Evolutionary conservation across 2,329 filamentous ascomycete genomes (phyloP).

Genomic region (Thermothelomyces thermophilus): DNA sequence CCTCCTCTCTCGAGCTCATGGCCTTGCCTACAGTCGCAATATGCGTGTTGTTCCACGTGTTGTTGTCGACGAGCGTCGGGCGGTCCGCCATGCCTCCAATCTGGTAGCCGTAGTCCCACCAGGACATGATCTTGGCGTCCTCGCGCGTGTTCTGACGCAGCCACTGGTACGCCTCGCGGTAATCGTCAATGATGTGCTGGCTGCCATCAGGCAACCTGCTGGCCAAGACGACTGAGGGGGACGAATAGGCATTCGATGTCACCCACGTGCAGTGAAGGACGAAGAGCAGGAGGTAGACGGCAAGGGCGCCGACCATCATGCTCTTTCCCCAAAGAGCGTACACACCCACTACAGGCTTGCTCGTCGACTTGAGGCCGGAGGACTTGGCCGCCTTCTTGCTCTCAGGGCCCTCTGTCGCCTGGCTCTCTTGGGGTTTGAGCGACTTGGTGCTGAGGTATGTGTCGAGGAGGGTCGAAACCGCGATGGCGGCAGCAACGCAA

Average conservation of each 20-base stretch:
- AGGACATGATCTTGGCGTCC: conserved; percentile 98
- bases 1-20: conserved; percentile 95
- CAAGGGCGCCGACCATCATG: conserved; percentile 64
- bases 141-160: conserved; percentile 92
- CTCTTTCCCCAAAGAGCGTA: conserved; percentile 75
- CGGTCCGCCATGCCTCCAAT: conserved; percentile 99
- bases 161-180: conserved; percentile 99
- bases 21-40: conserved; percentile 98
- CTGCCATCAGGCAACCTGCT: conserved; percentile 88
- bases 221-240: conserved; percentile 91
- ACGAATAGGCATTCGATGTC: conserved; percentile 97
- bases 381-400: conserved; percentile 50
- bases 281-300: conserved; percentile 81
- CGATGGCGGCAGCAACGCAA: conserved; percentile 87
- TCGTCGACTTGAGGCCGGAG: conserved; percentile 60
- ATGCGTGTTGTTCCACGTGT: conserved; percentile 99
- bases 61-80: conserved; percentile 96
- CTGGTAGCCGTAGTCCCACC: conserved; percentile 99
- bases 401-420: conserved; percentile 40
- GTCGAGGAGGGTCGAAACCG: conserved; percentile 80
- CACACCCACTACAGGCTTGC: conserved; percentile 72
- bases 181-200: conserved; percentile 98
- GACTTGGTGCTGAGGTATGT: conserved; percentile 66
- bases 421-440: conserved; percentile 47
- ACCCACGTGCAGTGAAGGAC: conserved; percentile 99